Base-by-base conservation (phyloP, 2,329 filamentous ascomycete genomes). In the Hypoxylon sp. region DNA sequence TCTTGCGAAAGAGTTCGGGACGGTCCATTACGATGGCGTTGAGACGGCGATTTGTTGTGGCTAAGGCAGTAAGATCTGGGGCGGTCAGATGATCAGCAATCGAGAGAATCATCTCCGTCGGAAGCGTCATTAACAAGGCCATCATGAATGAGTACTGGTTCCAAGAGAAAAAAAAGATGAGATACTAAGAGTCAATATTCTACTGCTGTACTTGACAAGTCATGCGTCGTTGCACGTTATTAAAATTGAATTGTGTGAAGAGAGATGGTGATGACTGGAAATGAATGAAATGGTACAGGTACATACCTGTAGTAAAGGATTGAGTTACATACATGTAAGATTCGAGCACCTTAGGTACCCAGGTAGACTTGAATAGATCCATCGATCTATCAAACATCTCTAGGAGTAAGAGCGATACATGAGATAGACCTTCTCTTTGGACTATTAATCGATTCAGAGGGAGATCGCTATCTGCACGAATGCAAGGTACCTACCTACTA, bases 11-110 rank as follows among this genome's bases (percentile, higher is more conserved):
- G 42, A 58, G 17, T 26, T 17, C 2, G 19, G n/a, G 13, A n/a
- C 22, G 22, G 11, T 35, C 29, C 39, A 48, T 57, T 26, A 57
- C 26, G 11, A 57, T 35, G 9, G 10, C 5, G 14, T 48, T 14
- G 13, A 63, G 24, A 33, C 31, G 48, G 29, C 50, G 42, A 22
- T 55, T 46, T 54, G 44, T 26, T 17, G 31, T n/a, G n/a, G 42
- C 53, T 10, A 65, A 50, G 9, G 55, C n/a, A 35, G 10, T 17
- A 37, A 58, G 44, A 13, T 37, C 54, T 10, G 42, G 13, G 31
- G 10, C 9, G 39, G 9, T 3, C 14, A 48, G 42, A 26, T 26
- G 10, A 5, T 31, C 22, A 31, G 22, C 22, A 51, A 51, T 51
- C 10, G 17, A 19, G 44, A 58, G 11, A 26, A 44, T 31, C 13